A percentile compares a stretch with the other conserved stretches of the same genome.
Evolutionary conservation across 768 basidiomycete species (phyloP).

Genomic region (Phylloporus sp.): DNA sequence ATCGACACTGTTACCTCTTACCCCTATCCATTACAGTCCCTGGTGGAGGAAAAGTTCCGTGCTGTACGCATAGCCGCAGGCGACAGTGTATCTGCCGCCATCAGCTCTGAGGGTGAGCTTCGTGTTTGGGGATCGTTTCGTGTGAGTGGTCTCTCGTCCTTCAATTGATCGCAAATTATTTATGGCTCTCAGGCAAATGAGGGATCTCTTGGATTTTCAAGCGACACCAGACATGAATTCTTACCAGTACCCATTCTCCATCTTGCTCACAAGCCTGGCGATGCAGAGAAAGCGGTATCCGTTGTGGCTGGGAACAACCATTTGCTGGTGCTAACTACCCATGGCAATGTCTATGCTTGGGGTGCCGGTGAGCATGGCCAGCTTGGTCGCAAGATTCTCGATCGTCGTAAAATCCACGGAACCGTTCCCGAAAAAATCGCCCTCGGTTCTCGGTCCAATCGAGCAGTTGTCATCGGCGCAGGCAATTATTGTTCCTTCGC

Average conservation of each 20-base stretch:
- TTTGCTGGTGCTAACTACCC: constrained; percentile 81
- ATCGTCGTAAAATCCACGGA: constrained; percentile 84
- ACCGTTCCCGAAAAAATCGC: constrained; percentile 84
- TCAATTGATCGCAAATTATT: not conserved
- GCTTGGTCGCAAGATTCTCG: constrained; percentile 85
- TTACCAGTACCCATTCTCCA: constrained; percentile 57
- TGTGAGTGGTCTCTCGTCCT: constrained; percentile 43
- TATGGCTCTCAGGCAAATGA: constrained; percentile 53
- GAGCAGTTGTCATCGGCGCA: constrained; percentile 69
- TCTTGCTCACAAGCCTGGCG: constrained; percentile 56
- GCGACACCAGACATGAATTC: constrained; percentile 63
- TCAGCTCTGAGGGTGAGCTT: constrained; percentile 75
- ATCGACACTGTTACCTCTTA: constrained; percentile 47
- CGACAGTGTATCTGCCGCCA: constrained; percentile 83
- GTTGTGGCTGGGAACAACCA: constrained; percentile 87
- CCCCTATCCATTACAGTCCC: constrained; percentile 63
- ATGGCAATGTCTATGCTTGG: constrained; percentile 85
- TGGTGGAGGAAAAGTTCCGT: constrained; percentile 78
- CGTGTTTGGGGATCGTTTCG: constrained; percentile 90
- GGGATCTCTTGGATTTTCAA: constrained; percentile 82
- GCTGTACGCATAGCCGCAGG: constrained; percentile 81
- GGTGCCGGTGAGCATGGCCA: constrained; percentile 90
- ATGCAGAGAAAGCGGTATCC: constrained; percentile 66
- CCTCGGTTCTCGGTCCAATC: constrained; percentile 62
- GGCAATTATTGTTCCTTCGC: constrained; percentile 90